Conservation (phyloP, 208 protist species). For the Trypanosoma cruzi region DNA sequence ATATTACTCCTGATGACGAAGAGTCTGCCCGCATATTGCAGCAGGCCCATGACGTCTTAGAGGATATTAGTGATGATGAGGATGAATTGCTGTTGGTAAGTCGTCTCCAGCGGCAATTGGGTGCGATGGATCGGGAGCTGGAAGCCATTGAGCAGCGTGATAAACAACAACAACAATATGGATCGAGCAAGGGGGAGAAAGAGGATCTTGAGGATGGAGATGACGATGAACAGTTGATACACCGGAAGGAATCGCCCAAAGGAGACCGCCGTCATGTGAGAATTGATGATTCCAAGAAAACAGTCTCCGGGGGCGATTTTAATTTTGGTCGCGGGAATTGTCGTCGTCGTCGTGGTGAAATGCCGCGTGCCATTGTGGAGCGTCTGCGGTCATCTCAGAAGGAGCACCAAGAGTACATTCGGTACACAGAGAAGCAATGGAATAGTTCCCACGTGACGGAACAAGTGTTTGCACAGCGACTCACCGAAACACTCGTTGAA, state of each 20-base stretch:
- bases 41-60: constrained; percentile 10
- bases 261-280: constrained; percentile 1
- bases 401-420: constrained; percentile 78
- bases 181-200: constrained; percentile 1
- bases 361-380: constrained; percentile 67
- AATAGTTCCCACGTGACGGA: constrained; percentile 84
- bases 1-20: neutral
- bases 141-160: constrained; percentile 30
- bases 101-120: constrained; percentile 50
- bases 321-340: neutral
- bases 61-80: constrained; percentile 35
- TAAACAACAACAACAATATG: neutral
- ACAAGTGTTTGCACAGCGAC: constrained; percentile 79
- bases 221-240: neutral
- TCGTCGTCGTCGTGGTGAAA: constrained; percentile 41
- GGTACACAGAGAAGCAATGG: constrained; percentile 83
- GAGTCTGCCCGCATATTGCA: constrained; percentile 9
- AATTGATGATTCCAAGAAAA: neutral
- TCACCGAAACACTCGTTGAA: constrained; percentile 70
- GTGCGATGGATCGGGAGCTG: constrained; percentile 51
- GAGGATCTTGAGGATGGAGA: constrained; percentile 18
- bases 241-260: neutral
- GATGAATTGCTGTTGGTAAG: constrained; percentile 70
- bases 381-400: constrained; percentile 68
- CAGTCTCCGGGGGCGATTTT: neutral